Evolutionary conservation across 2,329 filamentous ascomycete genomes (phyloP), one percentile per base, ranked within the genome.

Genomic region (Alternaria sp.): DNA sequence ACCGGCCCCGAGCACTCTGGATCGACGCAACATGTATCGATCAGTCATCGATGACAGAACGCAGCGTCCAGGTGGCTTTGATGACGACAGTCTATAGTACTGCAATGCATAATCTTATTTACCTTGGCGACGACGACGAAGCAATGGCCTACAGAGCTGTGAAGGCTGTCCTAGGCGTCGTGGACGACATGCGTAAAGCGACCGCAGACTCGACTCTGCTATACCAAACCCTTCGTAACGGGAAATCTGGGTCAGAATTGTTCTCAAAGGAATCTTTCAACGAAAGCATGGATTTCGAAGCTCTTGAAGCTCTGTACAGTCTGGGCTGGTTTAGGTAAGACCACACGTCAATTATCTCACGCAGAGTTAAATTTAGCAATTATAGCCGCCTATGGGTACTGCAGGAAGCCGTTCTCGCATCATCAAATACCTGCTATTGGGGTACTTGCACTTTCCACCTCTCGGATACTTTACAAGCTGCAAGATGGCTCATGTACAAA

Each of bases 201-300:
- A 30, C 47, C 0, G 11, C 6, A 4, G 7, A 50, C 11, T 21
- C 15, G 11, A 50, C n/a, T 4, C 2, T 10, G 12, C 0, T 30
- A 3, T 5, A 0, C 2, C 6, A 50, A 15, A 50, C 25, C 10
- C 14, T 50, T 0, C 0, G 2, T 7, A 18, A 8, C 10, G 5
- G 7, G 7, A 3, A 2, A 0, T 10, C 10, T 6, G 15, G 5
- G 3, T 1, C 3, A 1, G 0, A 0, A 2, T 2, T 14, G 4
- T 8, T 0, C 3, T 50, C 47, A 3, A 10, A 21, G 0, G n/a
- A 50, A 20, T 6, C 6, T 0, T 33, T 50, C 1, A 33, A 1
- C 6, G 1, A 3, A 2, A 8, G 1, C 2, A 0, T 50, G 1
- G 47, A 50, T 2, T 21, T 33, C 4, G 26, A 21, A 2, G 4